Base-by-base conservation (phyloP, 305 asterid genomes). In the Fraxinus greggii region DNA sequence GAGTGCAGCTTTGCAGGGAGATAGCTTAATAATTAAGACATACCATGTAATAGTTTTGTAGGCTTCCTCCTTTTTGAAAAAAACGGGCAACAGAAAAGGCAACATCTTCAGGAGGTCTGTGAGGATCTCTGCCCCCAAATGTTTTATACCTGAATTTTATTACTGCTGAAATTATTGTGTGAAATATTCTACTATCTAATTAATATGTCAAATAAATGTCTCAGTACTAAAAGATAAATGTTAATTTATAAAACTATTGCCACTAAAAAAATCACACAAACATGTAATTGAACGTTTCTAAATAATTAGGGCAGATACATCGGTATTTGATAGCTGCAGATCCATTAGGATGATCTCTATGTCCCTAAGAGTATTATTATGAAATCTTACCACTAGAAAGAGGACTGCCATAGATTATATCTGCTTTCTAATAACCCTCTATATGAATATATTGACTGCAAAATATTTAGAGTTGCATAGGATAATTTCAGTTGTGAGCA, bases 31-130 rank as follows among this genome's bases (percentile, higher is more conserved):
- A 75, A 76, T 61, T 65, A 76, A 63, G 26, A 28, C 78, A 61
- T 86, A 95, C 98, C 98, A 95, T 95, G 90, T 95, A 95, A 84
- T 95, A 95, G 89, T 95, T 95, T 67, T 92, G 97, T 61, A 95
- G 84, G 90, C 97, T 93, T 88, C 98, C 98, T 85, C 98, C 98
- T 88, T 93, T 95, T 79, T 93, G 98, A 85, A 95, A 95, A 92
- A 95, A 95, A 10, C 97, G 97, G 33, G 98, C 98, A 35, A 95
- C 98, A 24, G 98, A 83, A 88, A 83, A 95, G 24, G 98, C 98
- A 82, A 93, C 95, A 85, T 95, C 98, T 88, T 95, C 98, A 12
- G 93, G 87, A 86, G 98, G 98, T 69, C 98, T 90, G 86, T 93
- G 98, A 42, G 98, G 98, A 86, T 91, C 90, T 87, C 95, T 93